Base-by-base conservation (phyloP, 169 alveolate species). In the Miamiensis avidus region DNA sequence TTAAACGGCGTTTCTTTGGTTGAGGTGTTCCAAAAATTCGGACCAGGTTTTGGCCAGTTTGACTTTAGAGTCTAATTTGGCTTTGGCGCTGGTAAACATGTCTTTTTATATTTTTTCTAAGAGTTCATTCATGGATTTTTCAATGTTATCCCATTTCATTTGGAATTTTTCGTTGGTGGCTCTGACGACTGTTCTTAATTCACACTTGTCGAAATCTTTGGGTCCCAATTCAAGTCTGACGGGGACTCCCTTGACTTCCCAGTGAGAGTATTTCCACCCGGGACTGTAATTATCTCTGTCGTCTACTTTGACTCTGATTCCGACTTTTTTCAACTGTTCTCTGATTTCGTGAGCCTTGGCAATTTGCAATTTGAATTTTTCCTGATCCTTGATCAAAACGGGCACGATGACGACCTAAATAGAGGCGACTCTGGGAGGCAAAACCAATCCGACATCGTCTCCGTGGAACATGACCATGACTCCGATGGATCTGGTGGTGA, bases 171-270 rank as follows among this genome's bases (percentile, higher is more conserved):
- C 97, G 69, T 95, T 96, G 84, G 89, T 96, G 90, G 91, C 95
- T 91, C 99, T 94, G 74, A 97, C 87, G 77, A 97, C 99, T 65
- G 97, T 89, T 81, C 98, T 93, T 65, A 97, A 97, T 81, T 97
- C 96, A 31, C 95, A 92, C 78, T 95, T 93, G 76, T 98, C 97
- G 75, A 98, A 88, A 93, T 99, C 99, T 88, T 95, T 95, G 32
- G 99, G 98, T 29, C 99, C 99, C 30, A 99, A 86, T 95, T 99
- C 99, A 30, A 98, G 86, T 88, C 99, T 96, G 76, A 99, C 89
- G 34, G 99, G 99, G 78, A 99, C 99, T 64, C 99, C 99, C 91
- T 98, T 98, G 83, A 98, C 95, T 93, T 99, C 99, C 99, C 99
- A 99, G 92, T 99, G 98, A 93, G 99, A 99, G 94, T 90, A 99